phyloP scores from a whole-genome alignment of 2,329 filamentous ascomycete species.

The Trichoderma atrobrunneum region DNA sequence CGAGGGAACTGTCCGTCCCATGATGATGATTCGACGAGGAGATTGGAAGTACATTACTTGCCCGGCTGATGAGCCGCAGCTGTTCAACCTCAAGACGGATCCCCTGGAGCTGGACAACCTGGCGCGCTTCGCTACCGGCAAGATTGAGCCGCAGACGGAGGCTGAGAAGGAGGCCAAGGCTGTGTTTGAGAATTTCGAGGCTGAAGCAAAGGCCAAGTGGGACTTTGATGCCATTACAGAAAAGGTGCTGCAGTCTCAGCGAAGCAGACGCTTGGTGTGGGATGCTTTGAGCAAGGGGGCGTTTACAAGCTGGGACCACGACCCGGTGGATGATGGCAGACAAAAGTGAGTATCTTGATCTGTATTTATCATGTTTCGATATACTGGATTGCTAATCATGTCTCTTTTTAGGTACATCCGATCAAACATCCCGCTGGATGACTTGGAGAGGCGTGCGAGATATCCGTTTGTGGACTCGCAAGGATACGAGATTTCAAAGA shows the following conservation, averaged over 20 bases:
- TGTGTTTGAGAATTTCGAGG: conserved; percentile 64
- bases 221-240: conserved; percentile 74
- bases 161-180: conserved; percentile 47
- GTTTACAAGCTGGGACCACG: conserved; percentile 82
- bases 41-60: conserved; percentile 90
- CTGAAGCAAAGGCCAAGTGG: conserved; percentile 74
- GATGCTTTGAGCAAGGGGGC: conserved; percentile 71
- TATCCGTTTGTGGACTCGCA: conserved; percentile 63
- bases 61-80: conserved; percentile 76
- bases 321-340: conserved; percentile 68
- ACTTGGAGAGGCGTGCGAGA: conserved; percentile 72
- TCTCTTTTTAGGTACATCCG: conserved; percentile 68
- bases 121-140: conserved; percentile 41
- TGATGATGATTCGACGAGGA: conserved; percentile 91
- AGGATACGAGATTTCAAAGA: conserved; percentile 46
- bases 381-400: conserved; percentile 26
- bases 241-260: conserved; percentile 73
- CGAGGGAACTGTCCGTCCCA: conserved; percentile 81
- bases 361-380: background rate
- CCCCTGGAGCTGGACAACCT: conserved; percentile 76
- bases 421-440: conserved; percentile 75
- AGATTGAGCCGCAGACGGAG: conserved; percentile 38
- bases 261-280: conserved; percentile 76
- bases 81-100: conserved; percentile 76
- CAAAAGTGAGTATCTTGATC: conserved; percentile 52